Base-by-base conservation (phyloP, 352 stramenopile genomes). In the Thraustochytrium sp. region DNA sequence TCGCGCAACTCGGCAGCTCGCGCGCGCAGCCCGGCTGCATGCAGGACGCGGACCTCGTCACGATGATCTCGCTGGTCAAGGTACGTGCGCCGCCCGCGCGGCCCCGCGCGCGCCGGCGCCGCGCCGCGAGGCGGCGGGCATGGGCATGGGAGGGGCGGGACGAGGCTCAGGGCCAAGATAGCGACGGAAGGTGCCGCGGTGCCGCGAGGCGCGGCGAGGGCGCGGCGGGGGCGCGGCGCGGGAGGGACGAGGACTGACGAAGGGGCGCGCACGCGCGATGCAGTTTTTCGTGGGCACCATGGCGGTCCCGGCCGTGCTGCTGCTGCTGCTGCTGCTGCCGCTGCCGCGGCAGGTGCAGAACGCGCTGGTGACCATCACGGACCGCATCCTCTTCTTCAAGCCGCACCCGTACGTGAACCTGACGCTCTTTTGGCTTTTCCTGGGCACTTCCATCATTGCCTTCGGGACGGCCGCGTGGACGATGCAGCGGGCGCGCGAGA, bases 221-320 rank as follows among this genome's bases (percentile, higher is more conserved):
- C n/a, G n/a, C n/a, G n/a, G n/a, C n/a, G n/a, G n/a, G n/a, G n/a
- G n/a, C n/a, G n/a, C n/a, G n/a, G n/a, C n/a, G n/a, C n/a, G n/a
- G n/a, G n/a, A n/a, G n/a, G n/a, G n/a, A n/a, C n/a, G n/a, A n/a
- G n/a, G n/a, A n/a, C n/a, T n/a, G n/a, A n/a, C n/a, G n/a, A 55
- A 55, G 48, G 48, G 48, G 16, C 16, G 16, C n/a, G 48, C 16
- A 55, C 16, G 48, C 48, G 48, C 16, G 16, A n/a, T 55, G n/a
- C 59, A 72, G 59, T 72, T 72, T 44, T 72, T 72, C 59, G 59
- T 72, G 21, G 23, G 42, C 21, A 72, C 59, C 59, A 72, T 72
- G 59, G 59, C 44, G 59, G 59, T 72, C 8, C 68, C 68, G 18
- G 68, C 23, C 34, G 40, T 64, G 1, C n/a, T 80, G 37, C 40